phyloP scores from a whole-genome alignment of 2,329 filamentous ascomycete genomes.

The Cordyceps cicadae region DNA sequence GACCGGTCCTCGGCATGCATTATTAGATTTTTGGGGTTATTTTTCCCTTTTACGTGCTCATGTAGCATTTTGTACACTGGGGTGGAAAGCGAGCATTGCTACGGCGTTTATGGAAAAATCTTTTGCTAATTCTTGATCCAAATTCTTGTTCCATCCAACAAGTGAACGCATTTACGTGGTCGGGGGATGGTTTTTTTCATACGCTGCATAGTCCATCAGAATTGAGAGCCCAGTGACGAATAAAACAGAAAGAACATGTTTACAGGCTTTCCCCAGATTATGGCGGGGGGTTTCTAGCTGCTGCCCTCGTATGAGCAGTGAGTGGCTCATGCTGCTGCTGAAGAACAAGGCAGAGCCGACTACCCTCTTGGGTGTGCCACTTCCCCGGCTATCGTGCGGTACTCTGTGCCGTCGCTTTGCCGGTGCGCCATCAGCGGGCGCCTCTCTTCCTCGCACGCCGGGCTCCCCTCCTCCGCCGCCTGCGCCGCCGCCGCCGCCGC shows the following conservation, averaged over 20 bases:
- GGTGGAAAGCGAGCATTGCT: conserved; percentile 8
- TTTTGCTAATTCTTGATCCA: neutral
- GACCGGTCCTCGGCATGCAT: neutral
- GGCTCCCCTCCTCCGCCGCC: conserved; percentile 23
- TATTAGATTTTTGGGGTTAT: neutral
- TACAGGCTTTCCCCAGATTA: too few species aligned
- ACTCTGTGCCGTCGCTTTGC: neutral
- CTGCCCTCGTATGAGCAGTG: neutral
- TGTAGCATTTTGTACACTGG: neutral
- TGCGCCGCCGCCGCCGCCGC: conserved; percentile 23
- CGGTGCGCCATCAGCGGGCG: conserved; percentile 14
- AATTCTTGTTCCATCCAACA: too few species aligned
- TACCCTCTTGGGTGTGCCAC: neutral
- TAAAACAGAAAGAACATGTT: neutral
- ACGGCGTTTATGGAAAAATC: neutral
- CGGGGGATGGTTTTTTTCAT: neutral
- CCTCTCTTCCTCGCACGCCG: conserved; percentile 13
- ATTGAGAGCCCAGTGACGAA: neutral
- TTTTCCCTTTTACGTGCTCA: neutral
- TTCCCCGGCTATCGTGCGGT: neutral
- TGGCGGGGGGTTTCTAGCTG: neutral
- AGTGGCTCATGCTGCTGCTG: neutral
- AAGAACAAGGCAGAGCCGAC: neutral
- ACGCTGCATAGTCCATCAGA: neutral
- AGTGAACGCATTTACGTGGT: neutral